Percentiles rank a stretch among this genome's conserved stretches.
Conservation (phyloP, 805 yeast species). For the Candida stauntonica region DNA sequence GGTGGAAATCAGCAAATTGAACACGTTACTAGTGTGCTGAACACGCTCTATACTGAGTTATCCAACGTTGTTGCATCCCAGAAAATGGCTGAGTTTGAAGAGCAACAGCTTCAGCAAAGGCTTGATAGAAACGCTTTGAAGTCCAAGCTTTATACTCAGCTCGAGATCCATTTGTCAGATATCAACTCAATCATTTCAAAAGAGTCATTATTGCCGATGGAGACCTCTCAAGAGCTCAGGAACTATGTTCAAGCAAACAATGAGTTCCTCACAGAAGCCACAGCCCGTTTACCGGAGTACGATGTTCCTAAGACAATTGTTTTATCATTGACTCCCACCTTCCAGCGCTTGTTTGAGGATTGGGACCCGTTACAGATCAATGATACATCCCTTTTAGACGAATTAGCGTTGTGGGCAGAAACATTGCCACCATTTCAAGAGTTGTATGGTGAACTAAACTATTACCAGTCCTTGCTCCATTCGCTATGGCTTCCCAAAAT, state of each 20-base stretch:
- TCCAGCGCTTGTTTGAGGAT: constrained; percentile 17
- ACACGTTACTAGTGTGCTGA: constrained; percentile 12
- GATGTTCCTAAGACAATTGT: constrained; percentile 15
- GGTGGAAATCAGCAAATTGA: constrained; percentile 21
- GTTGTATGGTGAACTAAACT: constrained; percentile 15
- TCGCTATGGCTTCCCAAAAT: constrained; percentile 35
- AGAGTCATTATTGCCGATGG: neutral
- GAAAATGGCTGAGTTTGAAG: constrained; percentile 15
- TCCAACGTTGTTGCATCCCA: constrained; percentile 9
- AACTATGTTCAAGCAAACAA: neutral
- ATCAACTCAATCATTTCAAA: neutral
- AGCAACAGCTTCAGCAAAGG: constrained; percentile 1
- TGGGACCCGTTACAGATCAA: constrained; percentile 39
- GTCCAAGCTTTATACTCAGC: neutral
- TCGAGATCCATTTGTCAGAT: neutral
- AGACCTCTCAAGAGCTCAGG: neutral
- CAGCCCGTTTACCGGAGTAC: neutral
- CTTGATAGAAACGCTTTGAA: neutral
- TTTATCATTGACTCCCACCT: constrained; percentile 23
- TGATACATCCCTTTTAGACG: constrained; percentile 27
- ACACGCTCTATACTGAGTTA: constrained; percentile 15
- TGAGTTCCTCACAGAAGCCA: neutral
- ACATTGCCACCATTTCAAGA: constrained; percentile 10
- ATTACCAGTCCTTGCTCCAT: constrained; percentile 34
- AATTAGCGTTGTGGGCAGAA: constrained; percentile 28